Evolutionary conservation across 768 basidiomycete genomes (phyloP).

Genomic region (Cubamyces lactineus): DNA sequence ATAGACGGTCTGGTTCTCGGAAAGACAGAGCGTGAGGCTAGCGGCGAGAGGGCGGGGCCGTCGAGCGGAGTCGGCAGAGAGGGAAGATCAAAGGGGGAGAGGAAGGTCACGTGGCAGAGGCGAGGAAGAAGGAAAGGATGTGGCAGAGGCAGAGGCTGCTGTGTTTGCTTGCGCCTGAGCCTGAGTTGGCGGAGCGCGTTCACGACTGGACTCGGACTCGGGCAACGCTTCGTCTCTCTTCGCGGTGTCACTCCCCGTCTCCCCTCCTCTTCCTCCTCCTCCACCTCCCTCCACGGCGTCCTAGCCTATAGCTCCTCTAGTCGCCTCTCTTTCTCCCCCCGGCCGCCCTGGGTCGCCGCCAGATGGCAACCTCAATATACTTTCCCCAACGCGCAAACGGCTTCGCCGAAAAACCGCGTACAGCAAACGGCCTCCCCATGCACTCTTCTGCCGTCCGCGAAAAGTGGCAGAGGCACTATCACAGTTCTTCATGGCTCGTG

Average conservation of each 20-base stretch:
- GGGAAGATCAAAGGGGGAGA: slow-evolving; percentile 1
- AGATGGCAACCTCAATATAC: slow-evolving; percentile 52
- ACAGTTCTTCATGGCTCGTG: slow-evolving; percentile 57
- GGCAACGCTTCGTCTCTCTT: background rate
- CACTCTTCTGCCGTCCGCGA: slow-evolving; percentile 66
- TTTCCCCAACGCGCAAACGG: slow-evolving; percentile 52
- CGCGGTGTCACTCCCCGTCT: slow-evolving; percentile 5
- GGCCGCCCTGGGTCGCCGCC: slow-evolving; percentile 24
- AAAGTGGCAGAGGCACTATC: slow-evolving; percentile 57
- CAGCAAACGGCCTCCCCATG: slow-evolving; percentile 48
- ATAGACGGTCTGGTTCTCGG: slow-evolving; percentile 5
- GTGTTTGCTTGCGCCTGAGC: background rate
- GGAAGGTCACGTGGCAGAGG: slow-evolving; percentile 20
- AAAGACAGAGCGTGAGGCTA: background rate
- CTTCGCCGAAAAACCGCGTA: slow-evolving; percentile 46
- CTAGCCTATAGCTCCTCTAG: slow-evolving; percentile 26
- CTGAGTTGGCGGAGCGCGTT: slow-evolving; percentile 17
- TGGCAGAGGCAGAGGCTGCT: background rate
- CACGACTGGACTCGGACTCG: slow-evolving; percentile 2
- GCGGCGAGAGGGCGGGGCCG: background rate
- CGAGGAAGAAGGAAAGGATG: background rate
- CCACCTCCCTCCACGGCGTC: slow-evolving; percentile 10
- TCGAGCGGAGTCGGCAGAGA: background rate
- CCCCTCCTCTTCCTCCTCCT: slow-evolving; percentile 2
- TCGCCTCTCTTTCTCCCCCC: slow-evolving; percentile 27